Conservation (phyloP, 495 filamentous ascomycete genomes). For the Aspergillus heteromorphus region DNA sequence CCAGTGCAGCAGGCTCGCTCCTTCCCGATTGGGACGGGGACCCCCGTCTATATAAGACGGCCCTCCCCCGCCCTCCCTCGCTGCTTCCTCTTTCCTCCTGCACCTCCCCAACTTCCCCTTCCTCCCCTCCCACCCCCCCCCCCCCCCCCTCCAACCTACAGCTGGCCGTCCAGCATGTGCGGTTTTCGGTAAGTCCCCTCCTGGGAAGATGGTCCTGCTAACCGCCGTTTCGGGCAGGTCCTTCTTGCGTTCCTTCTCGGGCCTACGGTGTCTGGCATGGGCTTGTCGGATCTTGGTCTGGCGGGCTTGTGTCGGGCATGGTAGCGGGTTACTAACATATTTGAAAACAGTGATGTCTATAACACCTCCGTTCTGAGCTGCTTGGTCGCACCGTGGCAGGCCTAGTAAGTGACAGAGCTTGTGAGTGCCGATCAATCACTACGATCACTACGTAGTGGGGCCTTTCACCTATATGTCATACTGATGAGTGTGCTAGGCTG, state of each 20-base stretch:
- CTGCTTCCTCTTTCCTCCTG: background rate
- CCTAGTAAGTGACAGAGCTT: conserved; percentile 19
- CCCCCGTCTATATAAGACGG: background rate
- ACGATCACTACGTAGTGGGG: too few species aligned
- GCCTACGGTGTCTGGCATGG: background rate
- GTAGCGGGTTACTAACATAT: background rate
- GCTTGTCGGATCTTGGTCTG: background rate
- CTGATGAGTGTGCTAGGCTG: conserved; percentile 6
- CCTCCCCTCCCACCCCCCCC: background rate
- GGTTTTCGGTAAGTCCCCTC: background rate
- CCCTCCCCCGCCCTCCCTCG: background rate
- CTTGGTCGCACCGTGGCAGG: conserved; percentile 3
- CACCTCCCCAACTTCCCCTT: background rate
- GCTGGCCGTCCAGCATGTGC: background rate
- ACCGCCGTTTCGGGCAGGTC: background rate
- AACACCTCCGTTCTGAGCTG: conserved; percentile 3
- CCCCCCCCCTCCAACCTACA: background rate
- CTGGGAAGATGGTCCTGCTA: background rate
- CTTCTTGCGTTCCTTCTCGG: background rate
- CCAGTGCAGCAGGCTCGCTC: background rate
- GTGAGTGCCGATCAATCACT: background rate
- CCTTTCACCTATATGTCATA: background rate
- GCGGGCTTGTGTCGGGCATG: background rate
- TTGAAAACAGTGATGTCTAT: background rate
- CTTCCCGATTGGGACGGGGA: background rate